Conservation (phyloP, 2,329 filamentous ascomycete genomes). For the Ophiobolus disseminans region DNA sequence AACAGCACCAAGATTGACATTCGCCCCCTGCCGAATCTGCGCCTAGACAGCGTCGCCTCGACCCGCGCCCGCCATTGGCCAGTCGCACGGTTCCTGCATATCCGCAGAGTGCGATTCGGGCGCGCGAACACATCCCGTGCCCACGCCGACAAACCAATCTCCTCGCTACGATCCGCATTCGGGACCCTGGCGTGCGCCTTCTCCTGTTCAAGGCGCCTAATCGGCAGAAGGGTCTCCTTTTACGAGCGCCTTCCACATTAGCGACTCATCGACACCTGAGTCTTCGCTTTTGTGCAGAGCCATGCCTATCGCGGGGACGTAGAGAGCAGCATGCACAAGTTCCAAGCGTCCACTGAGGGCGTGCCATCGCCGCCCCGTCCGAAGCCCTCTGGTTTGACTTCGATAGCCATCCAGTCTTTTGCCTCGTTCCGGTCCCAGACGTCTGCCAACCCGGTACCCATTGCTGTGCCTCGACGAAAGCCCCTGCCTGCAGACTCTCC, state of each 20-base stretch:
- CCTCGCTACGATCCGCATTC: conserved; percentile 34
- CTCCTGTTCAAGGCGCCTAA: conserved; percentile 23
- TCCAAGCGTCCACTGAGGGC: conserved; percentile 34
- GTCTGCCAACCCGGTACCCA: conserved; percentile 42
- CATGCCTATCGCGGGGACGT: conserved; percentile 38
- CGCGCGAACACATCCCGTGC: conserved; percentile 33
- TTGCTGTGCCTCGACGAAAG: conserved; percentile 57
- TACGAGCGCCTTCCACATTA: conserved; percentile 30
- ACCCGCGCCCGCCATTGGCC: conserved; percentile 14
- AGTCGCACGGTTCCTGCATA: conserved; percentile 34
- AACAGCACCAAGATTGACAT: background rate
- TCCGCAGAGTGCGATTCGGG: conserved; percentile 23
- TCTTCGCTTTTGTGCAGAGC: conserved; percentile 45
- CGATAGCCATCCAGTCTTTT: conserved; percentile 53
- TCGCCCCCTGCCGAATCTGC: no score
- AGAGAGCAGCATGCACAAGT: conserved; percentile 42
- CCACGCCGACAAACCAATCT: conserved; percentile 41
- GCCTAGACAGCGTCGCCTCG: background rate
- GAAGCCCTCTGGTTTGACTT: conserved; percentile 48
- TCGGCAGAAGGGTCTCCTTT: conserved; percentile 40
- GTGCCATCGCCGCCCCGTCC: conserved; percentile 37
- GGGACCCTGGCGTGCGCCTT: conserved; percentile 31
- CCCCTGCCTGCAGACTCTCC: conserved; percentile 61
- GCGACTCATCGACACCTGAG: conserved; percentile 30
- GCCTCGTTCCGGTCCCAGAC: conserved; percentile 53